A percentile compares a stretch with the other conserved stretches of the same genome.
phyloP scores from a whole-genome alignment of 108 stramenopile genomes.

The Schizochytrium sp. region DNA sequence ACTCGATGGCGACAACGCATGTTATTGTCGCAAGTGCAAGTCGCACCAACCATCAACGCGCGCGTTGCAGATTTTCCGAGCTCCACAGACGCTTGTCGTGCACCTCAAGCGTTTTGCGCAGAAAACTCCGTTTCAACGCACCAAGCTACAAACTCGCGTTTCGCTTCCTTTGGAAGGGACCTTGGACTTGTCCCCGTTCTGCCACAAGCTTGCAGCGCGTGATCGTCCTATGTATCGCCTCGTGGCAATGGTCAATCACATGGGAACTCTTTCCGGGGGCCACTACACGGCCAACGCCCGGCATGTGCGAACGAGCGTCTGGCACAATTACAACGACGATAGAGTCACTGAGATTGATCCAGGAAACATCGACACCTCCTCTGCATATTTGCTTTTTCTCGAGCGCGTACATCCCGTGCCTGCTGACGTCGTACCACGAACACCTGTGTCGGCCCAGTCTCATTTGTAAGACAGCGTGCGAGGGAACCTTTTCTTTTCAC shows the following conservation, averaged over 20 bases:
- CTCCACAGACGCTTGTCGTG: slow-evolving; percentile 23
- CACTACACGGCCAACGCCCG: slow-evolving; percentile 26
- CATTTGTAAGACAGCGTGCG: too few species aligned
- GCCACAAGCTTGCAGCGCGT: neutral
- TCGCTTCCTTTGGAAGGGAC: neutral
- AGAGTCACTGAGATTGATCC: neutral
- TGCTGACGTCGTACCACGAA: neutral
- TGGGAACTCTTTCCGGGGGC: slow-evolving; percentile 17
- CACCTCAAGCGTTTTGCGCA: slow-evolving; percentile 31
- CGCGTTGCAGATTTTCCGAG: neutral
- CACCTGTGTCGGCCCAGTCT: too few species aligned
- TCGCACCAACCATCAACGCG: neutral
- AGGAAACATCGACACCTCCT: neutral
- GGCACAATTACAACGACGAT: slow-evolving; percentile 26
- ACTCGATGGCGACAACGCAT: neutral
- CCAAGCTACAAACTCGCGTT: slow-evolving; percentile 3
- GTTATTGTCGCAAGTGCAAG: slow-evolving; percentile 3
- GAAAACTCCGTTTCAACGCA: neutral
- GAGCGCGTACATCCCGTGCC: neutral
- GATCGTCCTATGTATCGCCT: neutral
- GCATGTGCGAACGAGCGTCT: neutral
- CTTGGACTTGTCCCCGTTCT: neutral
- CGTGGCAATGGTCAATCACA: slow-evolving; percentile 18
- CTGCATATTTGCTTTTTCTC: neutral
- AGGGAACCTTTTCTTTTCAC: too few species aligned